Conservation (phyloP, 305 asterid species). For the Euphrasia arctica region DNA sequence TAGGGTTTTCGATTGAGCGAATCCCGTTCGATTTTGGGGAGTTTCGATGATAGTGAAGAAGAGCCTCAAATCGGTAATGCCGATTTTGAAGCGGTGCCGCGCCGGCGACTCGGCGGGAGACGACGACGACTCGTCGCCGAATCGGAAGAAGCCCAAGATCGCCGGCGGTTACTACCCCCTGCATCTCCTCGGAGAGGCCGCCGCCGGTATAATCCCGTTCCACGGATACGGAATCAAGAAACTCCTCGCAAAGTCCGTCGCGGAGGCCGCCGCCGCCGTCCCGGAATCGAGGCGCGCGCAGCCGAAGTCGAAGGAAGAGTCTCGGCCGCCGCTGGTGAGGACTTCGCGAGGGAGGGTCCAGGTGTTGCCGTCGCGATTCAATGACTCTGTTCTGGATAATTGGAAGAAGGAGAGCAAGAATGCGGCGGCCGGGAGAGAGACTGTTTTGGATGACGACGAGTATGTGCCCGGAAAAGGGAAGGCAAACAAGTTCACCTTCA, state of each 20-base stretch:
- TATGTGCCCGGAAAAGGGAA: conserved; percentile 48
- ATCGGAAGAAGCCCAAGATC: neutral
- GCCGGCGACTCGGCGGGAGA: neutral
- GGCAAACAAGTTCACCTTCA: conserved; percentile 37
- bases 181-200: conserved; percentile 72
- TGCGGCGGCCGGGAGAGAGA: conserved; percentile 27
- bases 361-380: conserved; percentile 88
- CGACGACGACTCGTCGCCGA: neutral
- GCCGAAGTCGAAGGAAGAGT: conserved; percentile 40
- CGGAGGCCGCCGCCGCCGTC: conserved; percentile 24
- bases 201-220: conserved; percentile 65
- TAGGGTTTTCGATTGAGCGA: conserved; percentile 49
- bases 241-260: conserved; percentile 35
- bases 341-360: conserved; percentile 93
- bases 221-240: conserved; percentile 49
- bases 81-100: conserved; percentile 28
- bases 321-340: conserved; percentile 91
- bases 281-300: conserved; percentile 35
- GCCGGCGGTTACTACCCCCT: conserved; percentile 40
- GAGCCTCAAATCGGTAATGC: conserved; percentile 95
- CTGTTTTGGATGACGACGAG: conserved; percentile 78
- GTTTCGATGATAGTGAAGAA: conserved; percentile 77
- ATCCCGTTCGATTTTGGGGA: conserved; percentile 26
- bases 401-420: conserved; percentile 75
- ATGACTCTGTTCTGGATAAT: conserved; percentile 83